phyloP scores from a whole-genome alignment of 345 rosid genomes.

The Lepidium africanum region DNA sequence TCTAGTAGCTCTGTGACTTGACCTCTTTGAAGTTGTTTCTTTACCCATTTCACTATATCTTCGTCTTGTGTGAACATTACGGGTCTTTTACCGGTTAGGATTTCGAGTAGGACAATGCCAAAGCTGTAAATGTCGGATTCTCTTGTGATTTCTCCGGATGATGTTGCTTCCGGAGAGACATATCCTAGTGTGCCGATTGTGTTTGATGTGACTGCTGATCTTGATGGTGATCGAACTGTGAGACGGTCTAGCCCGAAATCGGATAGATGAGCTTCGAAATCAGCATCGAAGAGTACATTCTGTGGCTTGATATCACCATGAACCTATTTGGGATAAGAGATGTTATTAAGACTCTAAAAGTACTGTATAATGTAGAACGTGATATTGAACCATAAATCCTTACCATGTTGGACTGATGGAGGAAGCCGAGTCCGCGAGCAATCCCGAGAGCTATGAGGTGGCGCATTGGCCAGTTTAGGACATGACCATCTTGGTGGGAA shows the following conservation, averaged over 20 bases:
- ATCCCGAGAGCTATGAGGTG: constrained; percentile 92
- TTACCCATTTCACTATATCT: constrained; percentile 97
- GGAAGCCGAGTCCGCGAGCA: constrained; percentile 81
- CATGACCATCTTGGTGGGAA: constrained; percentile 97
- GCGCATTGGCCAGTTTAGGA: constrained; percentile 98
- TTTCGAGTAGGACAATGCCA: constrained; percentile 84
- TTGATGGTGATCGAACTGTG: constrained; percentile 40
- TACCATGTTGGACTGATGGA: constrained; percentile 58
- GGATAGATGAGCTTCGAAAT: constrained; percentile 90
- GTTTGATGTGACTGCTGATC: constrained; percentile 54
- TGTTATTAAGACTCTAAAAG: not conserved
- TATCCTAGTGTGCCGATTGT: constrained; percentile 76
- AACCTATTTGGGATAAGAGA: constrained; percentile 12
- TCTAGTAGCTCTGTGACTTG: constrained; percentile 78
- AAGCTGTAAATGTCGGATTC: constrained; percentile 90
- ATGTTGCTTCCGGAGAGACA: constrained; percentile 64
- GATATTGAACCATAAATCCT: not conserved
- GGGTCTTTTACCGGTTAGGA: constrained; percentile 81
- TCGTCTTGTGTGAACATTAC: constrained; percentile 95
- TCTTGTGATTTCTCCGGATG: constrained; percentile 52
- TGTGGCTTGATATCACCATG: constrained; percentile 95
- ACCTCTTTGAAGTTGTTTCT: constrained; percentile 83
- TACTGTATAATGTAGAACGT: not conserved
- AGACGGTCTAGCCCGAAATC: constrained; percentile 79
- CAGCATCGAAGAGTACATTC: constrained; percentile 85